Evolutionary conservation across 2,329 filamentous ascomycete genomes (phyloP), one percentile per base, ranked within the genome.

Genomic region (Pestalotiopsis sp.): DNA sequence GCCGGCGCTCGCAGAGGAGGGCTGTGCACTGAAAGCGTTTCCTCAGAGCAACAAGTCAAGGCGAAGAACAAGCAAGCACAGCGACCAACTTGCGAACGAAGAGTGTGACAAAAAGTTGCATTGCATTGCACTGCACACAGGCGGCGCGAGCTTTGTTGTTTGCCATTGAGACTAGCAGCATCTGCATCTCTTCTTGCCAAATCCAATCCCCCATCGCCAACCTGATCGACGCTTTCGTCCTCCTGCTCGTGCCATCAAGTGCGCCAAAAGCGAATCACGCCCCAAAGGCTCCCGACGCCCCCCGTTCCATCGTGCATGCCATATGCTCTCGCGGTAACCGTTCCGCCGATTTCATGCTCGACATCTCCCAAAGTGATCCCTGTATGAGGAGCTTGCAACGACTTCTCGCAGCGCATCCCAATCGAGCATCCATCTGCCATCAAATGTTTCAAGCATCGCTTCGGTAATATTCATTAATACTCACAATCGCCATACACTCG

Each of bases 11-110:
- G 41, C 12, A 41, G 52, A 41, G 55, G 52, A 60, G 45, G 64
- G 64, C 64, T 66, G 64, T 66, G 64, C 64, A 66, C n/a, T 27
- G 20, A 36, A 65, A 23, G 25, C 58, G 64, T 66, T 66, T 66
- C 64, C 27, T 59, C 31, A 65, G 25, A 27, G 41, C 41, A 65
- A 41, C 57, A n/a, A 59, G 23, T 23, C 36, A 64, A 36, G 61
- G 41, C 38, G 36, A 45, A 64, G 61, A 39, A 45, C 27, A 14
- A 64, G 4, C 27, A 14, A 64, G 23, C 38, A 39, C 20, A 49
- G 61, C 20, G 49, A 57, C 27, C 17, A 36, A 36, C 31, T 36
- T 36, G 31, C 31, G 49, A n/a, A 45, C 31, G 49, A n/a, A 45
- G 17, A 25, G 52, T 65, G 49, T 45, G n/a, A 23, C 39, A 49